Percentiles rank a stretch among this genome's conserved stretches.
Conservation (phyloP, 371 early-diverging fungal genomes). For the Basidiobolus meristosporus region DNA sequence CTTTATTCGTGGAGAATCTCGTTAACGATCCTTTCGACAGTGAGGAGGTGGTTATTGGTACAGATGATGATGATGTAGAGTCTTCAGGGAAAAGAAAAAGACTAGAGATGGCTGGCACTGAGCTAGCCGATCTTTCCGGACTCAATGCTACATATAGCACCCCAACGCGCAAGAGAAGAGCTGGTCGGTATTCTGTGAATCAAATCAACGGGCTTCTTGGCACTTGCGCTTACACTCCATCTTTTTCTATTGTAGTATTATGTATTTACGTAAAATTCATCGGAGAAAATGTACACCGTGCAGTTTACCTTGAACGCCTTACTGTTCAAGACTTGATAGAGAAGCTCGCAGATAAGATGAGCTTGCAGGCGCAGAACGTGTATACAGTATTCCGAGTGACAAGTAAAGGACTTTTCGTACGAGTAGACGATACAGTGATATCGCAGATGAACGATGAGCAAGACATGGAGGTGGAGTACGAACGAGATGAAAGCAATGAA, state of each 20-base stretch:
- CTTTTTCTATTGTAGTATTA: constrained; percentile 9
- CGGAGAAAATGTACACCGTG: constrained; percentile 19
- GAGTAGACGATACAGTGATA: constrained; percentile 24
- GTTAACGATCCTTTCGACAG: constrained; percentile 9
- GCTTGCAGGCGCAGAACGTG: constrained; percentile 14
- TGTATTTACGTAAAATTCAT: constrained; percentile 25
- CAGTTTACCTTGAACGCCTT: constrained; percentile 24
- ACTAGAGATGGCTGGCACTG: constrained; percentile 1
- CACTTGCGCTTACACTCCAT: neutral
- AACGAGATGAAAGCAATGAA: too few relatives aligned
- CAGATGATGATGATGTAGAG: neutral
- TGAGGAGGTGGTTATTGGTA: constrained; percentile 8
- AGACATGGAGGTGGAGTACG: constrained; percentile 11
- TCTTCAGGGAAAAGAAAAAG: neutral
- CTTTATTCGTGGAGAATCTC: constrained; percentile 11
- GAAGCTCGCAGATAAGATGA: constrained; percentile 19
- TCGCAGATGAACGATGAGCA: constrained; percentile 25
- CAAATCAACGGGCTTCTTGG: neutral
- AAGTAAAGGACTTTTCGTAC: constrained; percentile 16
- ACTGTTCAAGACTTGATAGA: constrained; percentile 16
- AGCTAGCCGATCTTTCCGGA: constrained; percentile 9
- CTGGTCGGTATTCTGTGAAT: constrained; percentile 2
- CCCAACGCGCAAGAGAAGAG: constrained; percentile 9
- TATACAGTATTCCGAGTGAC: constrained; percentile 15
- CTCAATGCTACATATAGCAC: constrained; percentile 15